Conservation (phyloP, 1,284 basidiomycete genomes). For the Ganoderma meredithae region DNA sequence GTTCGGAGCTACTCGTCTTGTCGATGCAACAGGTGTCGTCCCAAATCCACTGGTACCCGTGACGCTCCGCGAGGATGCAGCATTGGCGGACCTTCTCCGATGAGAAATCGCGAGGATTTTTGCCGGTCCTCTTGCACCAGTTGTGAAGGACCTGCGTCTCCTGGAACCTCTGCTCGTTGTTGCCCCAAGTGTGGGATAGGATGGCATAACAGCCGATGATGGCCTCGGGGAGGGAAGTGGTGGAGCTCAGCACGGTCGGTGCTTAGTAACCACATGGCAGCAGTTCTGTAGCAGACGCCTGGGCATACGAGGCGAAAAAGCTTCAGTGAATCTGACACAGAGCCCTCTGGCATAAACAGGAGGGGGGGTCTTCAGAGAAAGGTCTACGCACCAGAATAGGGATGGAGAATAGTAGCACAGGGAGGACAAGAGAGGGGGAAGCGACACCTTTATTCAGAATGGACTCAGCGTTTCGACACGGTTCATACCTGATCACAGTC, state of each 20-base stretch:
- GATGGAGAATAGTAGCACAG: too few relatives aligned
- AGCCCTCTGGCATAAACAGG: too few relatives aligned
- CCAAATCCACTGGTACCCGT: constrained; percentile 16
- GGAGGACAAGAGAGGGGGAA: too few relatives aligned
- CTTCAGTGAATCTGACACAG: too few relatives aligned
- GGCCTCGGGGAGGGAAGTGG: not conserved
- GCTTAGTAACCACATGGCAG: not conserved
- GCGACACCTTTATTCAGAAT: too few relatives aligned
- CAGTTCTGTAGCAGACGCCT: not conserved
- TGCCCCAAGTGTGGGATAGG: constrained; percentile 13
- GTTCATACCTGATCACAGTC: too few relatives aligned
- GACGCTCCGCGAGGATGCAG: constrained; percentile 8
- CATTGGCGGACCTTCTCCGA: not conserved
- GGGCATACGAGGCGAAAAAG: too few relatives aligned
- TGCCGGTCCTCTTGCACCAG: too few relatives aligned
- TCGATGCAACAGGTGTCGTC: constrained; percentile 27
- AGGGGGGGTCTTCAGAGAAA: too few relatives aligned
- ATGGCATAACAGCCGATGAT: constrained; percentile 13
- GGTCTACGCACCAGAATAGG: too few relatives aligned
- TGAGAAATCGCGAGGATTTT: too few relatives aligned
- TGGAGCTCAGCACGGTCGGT: constrained; percentile 1
- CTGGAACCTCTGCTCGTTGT: constrained; percentile 12
- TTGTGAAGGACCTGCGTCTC: not conserved
- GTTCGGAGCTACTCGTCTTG: constrained; percentile 23
- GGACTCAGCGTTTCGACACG: too few relatives aligned